Conservation (phyloP, 2,329 filamentous ascomycete genomes). For the Coleophoma eucalyptorum region DNA sequence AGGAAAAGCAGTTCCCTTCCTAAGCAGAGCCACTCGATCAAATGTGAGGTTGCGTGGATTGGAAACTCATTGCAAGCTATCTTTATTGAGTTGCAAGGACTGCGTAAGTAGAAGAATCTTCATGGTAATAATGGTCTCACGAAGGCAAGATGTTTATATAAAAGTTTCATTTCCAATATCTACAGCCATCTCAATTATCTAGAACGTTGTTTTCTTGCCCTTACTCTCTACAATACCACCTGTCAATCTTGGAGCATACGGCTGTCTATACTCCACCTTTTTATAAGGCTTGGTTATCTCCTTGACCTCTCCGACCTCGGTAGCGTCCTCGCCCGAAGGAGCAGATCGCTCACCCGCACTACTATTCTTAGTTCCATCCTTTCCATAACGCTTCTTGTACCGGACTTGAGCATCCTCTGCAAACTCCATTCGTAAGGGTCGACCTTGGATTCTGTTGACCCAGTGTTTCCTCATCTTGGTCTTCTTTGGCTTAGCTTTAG, state of each 20-base stretch:
- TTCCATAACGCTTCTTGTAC: conserved; percentile 93
- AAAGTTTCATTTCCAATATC: no score
- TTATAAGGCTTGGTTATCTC: conserved; percentile 20
- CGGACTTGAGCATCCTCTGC: conserved; percentile 85
- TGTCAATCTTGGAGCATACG: conserved; percentile 59
- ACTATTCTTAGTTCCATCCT: conserved; percentile 50
- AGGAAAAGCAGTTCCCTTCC: no score
- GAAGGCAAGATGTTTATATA: no score
- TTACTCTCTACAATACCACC: conserved; percentile 74
- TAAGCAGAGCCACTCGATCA: no score
- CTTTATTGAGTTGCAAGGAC: no score
- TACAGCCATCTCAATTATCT: conserved; percentile 27
- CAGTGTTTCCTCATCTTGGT: conserved; percentile 70
- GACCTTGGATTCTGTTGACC: conserved; percentile 78
- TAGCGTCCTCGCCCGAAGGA: conserved; percentile 13
- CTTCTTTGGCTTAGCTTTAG: conserved; percentile 47
- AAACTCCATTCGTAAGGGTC: conserved; percentile 83
- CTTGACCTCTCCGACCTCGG: conserved; percentile 19
- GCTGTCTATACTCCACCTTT: conserved; percentile 42
- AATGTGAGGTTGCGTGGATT: no score
- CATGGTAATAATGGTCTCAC: no score
- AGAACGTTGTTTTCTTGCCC: conserved; percentile 82
- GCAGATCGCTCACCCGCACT: conserved; percentile 6
- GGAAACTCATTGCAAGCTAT: no score
- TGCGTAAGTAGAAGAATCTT: no score